Conservation (phyloP, 2,329 filamentous ascomycete species). For the Geosmithia putterillii region DNA sequence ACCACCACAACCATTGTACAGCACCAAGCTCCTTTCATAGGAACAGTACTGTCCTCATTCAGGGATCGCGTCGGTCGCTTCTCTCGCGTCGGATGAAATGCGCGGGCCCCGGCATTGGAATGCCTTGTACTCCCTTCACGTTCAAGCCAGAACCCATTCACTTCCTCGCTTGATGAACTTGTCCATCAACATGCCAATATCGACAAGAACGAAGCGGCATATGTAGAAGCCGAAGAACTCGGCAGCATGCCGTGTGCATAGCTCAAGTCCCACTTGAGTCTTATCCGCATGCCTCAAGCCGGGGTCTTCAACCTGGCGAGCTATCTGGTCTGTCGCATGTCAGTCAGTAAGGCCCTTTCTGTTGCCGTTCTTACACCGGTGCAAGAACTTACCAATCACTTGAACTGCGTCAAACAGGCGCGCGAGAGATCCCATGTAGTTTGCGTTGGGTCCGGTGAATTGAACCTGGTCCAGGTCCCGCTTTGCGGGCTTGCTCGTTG, state of each 20-base stretch:
- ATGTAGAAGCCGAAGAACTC: constrained; percentile 98
- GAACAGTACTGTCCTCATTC: too few species aligned
- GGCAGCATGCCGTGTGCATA: constrained; percentile 83
- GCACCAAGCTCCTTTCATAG: too few species aligned
- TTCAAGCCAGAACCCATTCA: constrained; percentile 62
- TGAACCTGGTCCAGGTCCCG: constrained; percentile 55
- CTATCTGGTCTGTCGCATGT: constrained; percentile 65
- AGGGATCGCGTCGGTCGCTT: too few species aligned
- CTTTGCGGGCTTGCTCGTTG: constrained; percentile 56
- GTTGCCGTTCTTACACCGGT: not conserved
- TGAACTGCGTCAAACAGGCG: constrained; percentile 88
- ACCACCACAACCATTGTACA: not conserved
- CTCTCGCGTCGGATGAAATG: too few species aligned
- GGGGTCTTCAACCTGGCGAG: constrained; percentile 89
- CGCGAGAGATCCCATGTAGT: constrained; percentile 86
- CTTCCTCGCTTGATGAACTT: constrained; percentile 95
- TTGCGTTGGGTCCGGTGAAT: constrained; percentile 73
- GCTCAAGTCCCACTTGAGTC: constrained; percentile 88
- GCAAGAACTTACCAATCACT: constrained; percentile 61
- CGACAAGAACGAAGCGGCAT: constrained; percentile 84
- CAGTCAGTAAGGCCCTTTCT: not conserved
- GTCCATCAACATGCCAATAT: constrained; percentile 75
- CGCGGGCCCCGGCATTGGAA: too few species aligned
- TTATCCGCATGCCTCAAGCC: constrained; percentile 83
- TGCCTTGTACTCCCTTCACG: too few species aligned